Evolutionary conservation across 306 rosid genomes (phyloP).

Genomic region (Pterocarpus santalinus): DNA sequence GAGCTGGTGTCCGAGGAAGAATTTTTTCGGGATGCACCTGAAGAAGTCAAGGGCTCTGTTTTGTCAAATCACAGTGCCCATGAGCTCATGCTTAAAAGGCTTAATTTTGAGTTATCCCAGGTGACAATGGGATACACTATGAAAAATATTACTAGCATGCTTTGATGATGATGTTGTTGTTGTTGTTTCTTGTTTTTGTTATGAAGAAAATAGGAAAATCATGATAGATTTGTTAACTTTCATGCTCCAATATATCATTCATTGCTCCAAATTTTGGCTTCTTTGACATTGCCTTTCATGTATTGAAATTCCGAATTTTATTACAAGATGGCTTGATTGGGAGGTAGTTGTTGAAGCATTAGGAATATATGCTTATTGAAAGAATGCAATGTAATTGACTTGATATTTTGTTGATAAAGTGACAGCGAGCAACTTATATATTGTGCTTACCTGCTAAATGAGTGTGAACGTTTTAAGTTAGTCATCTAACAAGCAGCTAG

Average conservation of each 20-base stretch:
- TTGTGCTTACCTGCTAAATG: neutral
- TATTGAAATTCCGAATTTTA: neutral
- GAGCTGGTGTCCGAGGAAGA: slow-evolving; percentile 76
- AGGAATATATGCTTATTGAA: neutral
- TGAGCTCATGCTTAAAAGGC: slow-evolving; percentile 79
- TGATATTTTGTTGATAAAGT: slow-evolving; percentile 3
- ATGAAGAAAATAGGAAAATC: neutral
- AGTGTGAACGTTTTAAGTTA: neutral
- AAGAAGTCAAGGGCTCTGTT: slow-evolving; percentile 53
- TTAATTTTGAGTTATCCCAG: slow-evolving; percentile 77
- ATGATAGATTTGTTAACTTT: slow-evolving; percentile 8
- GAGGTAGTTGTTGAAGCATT: slow-evolving; percentile 10
- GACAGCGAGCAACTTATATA: neutral
- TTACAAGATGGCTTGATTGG: neutral
- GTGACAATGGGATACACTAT: slow-evolving; percentile 38
- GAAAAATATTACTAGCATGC: neutral
- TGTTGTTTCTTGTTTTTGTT: neutral
- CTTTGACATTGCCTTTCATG: neutral
- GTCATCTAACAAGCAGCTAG: neutral
- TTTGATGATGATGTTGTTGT: neutral
- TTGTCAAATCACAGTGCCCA: slow-evolving; percentile 69
- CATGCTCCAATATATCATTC: neutral
- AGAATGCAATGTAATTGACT: neutral
- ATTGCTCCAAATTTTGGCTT: no score
- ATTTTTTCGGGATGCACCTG: slow-evolving; percentile 68